These are phyloP conservation scores for Xylariaceae sp. DNA, from an alignment of 2,329 filamentous ascomycete genomes.

Conservation along the genomic window DNA sequence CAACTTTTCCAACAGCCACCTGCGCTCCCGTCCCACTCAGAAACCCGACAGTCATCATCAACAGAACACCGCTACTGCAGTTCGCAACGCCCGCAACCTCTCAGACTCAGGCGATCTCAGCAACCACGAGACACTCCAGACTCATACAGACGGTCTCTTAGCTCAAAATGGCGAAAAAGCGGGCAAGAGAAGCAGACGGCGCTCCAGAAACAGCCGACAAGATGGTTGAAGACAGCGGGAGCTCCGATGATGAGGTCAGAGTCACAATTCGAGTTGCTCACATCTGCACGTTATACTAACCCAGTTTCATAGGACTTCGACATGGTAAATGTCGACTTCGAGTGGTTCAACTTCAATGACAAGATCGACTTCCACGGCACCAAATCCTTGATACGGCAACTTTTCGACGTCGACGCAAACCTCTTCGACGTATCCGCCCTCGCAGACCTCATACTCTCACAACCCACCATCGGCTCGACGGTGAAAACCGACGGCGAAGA, in stretches of 20 bases:
- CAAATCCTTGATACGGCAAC: constrained; percentile 84
- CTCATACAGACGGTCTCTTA: too few relatives aligned
- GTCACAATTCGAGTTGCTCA: neutral
- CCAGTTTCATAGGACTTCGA: constrained; percentile 67
- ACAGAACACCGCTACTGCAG: constrained; percentile 1
- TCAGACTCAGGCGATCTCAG: too few relatives aligned
- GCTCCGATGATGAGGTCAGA: constrained; percentile 51
- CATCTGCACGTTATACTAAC: constrained; percentile 15
- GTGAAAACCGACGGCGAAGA: constrained; percentile 97
- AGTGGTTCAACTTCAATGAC: constrained; percentile 95
- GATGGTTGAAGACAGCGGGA: constrained; percentile 43
- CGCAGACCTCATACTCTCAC: constrained; percentile 80
- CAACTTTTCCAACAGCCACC: constrained; percentile 20
- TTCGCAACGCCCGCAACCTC: neutral
- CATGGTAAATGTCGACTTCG: constrained; percentile 92
- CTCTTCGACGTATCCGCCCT: constrained; percentile 86
- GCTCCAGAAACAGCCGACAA: constrained; percentile 46
- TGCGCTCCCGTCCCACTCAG: neutral
- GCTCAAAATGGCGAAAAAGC: constrained; percentile 47
- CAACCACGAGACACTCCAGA: too few relatives aligned
- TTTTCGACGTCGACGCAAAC: constrained; percentile 83
- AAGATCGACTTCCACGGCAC: constrained; percentile 92
- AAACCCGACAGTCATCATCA: neutral
- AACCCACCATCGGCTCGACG: constrained; percentile 85
- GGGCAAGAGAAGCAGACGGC: constrained; percentile 46